Conservation (phyloP, 192 early-diverging fungal species). For the Coemansia sp. region DNA sequence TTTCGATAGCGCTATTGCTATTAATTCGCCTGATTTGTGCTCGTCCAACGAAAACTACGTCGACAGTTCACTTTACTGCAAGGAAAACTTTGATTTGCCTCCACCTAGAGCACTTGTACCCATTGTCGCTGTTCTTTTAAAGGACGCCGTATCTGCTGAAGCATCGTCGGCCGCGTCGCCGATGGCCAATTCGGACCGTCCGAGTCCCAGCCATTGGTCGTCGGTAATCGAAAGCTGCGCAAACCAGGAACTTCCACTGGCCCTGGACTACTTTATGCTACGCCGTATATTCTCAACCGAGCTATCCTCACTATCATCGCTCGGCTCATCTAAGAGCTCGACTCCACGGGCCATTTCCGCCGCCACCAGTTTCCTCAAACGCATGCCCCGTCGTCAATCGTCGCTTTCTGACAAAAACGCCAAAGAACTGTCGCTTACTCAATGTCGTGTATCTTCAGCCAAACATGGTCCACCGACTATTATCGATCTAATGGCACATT, state of each 20-base stretch:
- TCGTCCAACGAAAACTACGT: constrained; percentile 42
- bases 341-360: constrained; percentile 21
- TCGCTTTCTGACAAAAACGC: constrained; percentile 6
- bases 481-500: constrained; percentile 39
- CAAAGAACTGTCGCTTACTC: constrained; percentile 28
- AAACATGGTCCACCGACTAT: constrained; percentile 21
- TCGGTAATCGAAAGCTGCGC: constrained; percentile 26
- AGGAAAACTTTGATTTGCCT: constrained; percentile 41
- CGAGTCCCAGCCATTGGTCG: constrained; percentile 16
- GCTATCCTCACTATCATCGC: constrained; percentile 21
- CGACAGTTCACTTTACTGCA: constrained; percentile 38
- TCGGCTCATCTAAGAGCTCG: constrained; percentile 11
- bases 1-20: constrained; percentile 49
- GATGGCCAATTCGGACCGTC: not conserved
- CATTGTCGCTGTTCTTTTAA: constrained; percentile 51
- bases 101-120: constrained; percentile 44
- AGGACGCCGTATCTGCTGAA: constrained; percentile 43
- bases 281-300: constrained; percentile 49
- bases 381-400: constrained; percentile 49
- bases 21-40: constrained; percentile 44
- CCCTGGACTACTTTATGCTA: constrained; percentile 46
- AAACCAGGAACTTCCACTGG: constrained; percentile 23
- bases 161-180: constrained; percentile 10
- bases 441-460: constrained; percentile 23
- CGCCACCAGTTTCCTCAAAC: constrained; percentile 33